Evolutionary conservation across 768 basidiomycete genomes (phyloP).

Genomic region (Amanita rubescens): DNA sequence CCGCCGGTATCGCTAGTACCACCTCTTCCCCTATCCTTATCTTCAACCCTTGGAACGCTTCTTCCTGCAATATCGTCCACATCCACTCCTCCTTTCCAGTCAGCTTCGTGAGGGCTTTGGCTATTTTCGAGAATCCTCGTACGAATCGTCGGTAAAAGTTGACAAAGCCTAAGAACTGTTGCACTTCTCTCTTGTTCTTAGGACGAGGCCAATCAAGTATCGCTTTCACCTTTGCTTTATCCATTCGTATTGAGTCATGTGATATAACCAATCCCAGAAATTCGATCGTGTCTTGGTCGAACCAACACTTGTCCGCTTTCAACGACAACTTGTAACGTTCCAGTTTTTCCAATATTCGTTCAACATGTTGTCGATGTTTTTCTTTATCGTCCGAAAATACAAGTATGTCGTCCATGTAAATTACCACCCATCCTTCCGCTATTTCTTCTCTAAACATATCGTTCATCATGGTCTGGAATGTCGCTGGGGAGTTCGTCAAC

Average conservation of each 20-base stretch:
- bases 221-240: conserved; percentile 12
- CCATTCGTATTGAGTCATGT: conserved; percentile 10
- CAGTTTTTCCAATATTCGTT: background rate
- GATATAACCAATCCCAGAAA: conserved; percentile 1
- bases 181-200: conserved; percentile 19
- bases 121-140: conserved; percentile 24
- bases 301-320: conserved; percentile 18
- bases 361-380: no score
- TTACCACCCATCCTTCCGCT: no score
- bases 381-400: background rate
- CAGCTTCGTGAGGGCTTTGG: conserved; percentile 21
- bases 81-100: conserved; percentile 19
- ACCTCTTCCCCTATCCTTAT: conserved; percentile 14
- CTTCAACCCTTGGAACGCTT: conserved; percentile 24
- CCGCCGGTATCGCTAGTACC: conserved; percentile 14
- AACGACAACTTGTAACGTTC: conserved; percentile 17
- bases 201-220: conserved; percentile 27
- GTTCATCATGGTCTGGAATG: conserved; percentile 33
- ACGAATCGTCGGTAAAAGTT: conserved; percentile 41
- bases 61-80: conserved; percentile 12
- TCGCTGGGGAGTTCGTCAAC: conserved; percentile 4
- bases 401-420: background rate
- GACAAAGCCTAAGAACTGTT: conserved; percentile 34
- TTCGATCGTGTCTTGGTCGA: conserved; percentile 5
- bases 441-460: conserved; percentile 22